These are phyloP conservation scores for Lepidium sativum DNA, from an alignment of 345 rosid species.

Conservation along the genomic window DNA sequence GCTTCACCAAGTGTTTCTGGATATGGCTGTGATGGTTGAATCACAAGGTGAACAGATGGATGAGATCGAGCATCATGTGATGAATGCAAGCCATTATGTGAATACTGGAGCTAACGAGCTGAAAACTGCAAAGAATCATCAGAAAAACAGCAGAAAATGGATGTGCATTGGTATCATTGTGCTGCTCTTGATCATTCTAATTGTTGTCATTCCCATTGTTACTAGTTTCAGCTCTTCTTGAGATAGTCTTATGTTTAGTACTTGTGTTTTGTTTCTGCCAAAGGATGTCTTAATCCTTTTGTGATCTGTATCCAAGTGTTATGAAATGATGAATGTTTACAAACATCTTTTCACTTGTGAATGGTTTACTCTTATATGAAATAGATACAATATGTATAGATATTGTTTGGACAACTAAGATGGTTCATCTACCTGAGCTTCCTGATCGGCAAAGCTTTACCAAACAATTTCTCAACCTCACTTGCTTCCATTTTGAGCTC, in stretches of 20 bases:
- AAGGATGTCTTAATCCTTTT: conserved; percentile 26
- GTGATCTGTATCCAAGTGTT: neutral
- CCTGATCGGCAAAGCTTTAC: conserved; percentile 55
- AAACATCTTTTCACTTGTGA: neutral
- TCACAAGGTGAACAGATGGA: conserved; percentile 92
- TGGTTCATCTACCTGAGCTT: conserved; percentile 49
- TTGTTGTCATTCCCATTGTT: conserved; percentile 59
- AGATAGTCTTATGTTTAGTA: neutral
- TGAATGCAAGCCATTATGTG: conserved; percentile 75
- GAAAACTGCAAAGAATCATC: conserved; percentile 58
- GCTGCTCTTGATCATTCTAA: conserved; percentile 55
- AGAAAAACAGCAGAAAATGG: conserved; percentile 72
- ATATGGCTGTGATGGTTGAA: conserved; percentile 96
- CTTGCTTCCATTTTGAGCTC: conserved; percentile 76
- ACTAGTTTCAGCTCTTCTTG: conserved; percentile 75
- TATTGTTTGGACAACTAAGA: neutral
- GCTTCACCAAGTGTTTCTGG: conserved; percentile 90
- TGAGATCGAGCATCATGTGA: conserved; percentile 83
- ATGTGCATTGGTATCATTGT: conserved; percentile 65
- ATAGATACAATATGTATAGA: neutral
- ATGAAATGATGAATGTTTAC: conserved; percentile 7
- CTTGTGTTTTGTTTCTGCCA: neutral
- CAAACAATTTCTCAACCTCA: conserved; percentile 75
- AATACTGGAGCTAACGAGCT: conserved; percentile 74
- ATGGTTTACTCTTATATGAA: neutral